A percentile compares a stretch with the other conserved stretches of the same genome.
Conservation (phyloP, 352 stramenopile genomes). For the Ophiocytium majus region DNA sequence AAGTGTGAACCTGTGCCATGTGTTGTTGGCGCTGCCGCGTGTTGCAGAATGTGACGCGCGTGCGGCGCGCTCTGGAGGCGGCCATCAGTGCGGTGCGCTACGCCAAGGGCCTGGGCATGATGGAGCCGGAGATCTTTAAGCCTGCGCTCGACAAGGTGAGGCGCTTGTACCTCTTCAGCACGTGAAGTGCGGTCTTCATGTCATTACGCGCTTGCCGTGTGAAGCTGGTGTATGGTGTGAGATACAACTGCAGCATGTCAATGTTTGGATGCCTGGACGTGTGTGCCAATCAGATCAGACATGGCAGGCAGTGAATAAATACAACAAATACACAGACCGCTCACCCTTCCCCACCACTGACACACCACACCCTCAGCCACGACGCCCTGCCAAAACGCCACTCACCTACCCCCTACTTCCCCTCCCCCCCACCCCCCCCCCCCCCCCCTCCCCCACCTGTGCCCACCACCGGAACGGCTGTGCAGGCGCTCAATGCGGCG, state of each 20-base stretch:
- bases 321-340: too few species aligned
- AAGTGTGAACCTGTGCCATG: too few species aligned
- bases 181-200: too few species aligned
- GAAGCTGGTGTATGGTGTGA: too few species aligned
- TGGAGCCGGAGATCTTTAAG: slow-evolving; percentile 25
- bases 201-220: too few species aligned
- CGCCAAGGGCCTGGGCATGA: slow-evolving; percentile 22
- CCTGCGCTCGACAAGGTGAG: slow-evolving; percentile 27
- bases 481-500: slow-evolving; percentile 3
- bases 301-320: too few species aligned
- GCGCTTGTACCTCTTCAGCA: too few species aligned
- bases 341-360: neutral
- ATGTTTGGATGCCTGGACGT: too few species aligned
- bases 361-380: neutral
- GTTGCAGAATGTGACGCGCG: neutral
- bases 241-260: too few species aligned
- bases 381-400: neutral
- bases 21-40: neutral
- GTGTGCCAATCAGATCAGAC: too few species aligned
- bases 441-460: neutral
- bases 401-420: too few species aligned
- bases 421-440: neutral
- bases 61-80: slow-evolving; percentile 24
- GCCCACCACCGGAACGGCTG: neutral
- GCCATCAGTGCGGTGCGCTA: slow-evolving; percentile 23